Base-by-base conservation (phyloP, 2,329 filamentous ascomycete genomes). In the Botrytis fragariae region DNA sequence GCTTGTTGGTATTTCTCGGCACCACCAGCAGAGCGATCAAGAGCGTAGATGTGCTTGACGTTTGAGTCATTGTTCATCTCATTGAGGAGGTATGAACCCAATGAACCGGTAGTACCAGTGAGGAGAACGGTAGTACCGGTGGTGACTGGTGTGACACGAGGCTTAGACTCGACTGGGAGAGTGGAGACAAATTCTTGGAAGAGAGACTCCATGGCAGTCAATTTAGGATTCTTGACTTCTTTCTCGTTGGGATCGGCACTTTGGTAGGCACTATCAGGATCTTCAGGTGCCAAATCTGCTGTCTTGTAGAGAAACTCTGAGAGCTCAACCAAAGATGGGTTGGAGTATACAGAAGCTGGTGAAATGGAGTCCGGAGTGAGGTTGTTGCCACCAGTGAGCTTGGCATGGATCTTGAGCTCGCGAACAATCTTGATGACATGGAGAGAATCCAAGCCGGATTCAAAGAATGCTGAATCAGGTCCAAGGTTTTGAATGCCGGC, bases 41-140 rank as follows among this genome's bases (percentile, higher is more conserved):
- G 81, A 73, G 85, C 86, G 72, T 86, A 80, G 59, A 87, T 77
- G 73, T 83, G 84, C 57, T 79, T 78, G 16, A 87, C 82, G 12
- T 75, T 74, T 0, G 82, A 79, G 42, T 78, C 78, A 25, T 73
- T 74, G 6, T 82, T 75, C 59, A 85, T 78, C 32, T 78, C 57
- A 71, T 85, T 79, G 10, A 87, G 80, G 57, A 87, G 79, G 75
- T 86, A 86, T 10, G 82, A 84, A 0, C 86, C 86, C 32, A 87
- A 75, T 8, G 83, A 84, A 16, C 86, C 86, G 0, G 86, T 87
- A 4, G 83, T 85, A 25, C 84, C 86, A 0, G 85, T 87, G 35
- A 87, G 76, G 25, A 85, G 76, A 18, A 81, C 73, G 3, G 73
- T 74, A 16, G 45, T 63, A 7, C 48, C 63, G 35, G 62, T 29